phyloP scores from a whole-genome alignment of 2,329 filamentous ascomycete species.

The Aureobasidium namibiae region DNA sequence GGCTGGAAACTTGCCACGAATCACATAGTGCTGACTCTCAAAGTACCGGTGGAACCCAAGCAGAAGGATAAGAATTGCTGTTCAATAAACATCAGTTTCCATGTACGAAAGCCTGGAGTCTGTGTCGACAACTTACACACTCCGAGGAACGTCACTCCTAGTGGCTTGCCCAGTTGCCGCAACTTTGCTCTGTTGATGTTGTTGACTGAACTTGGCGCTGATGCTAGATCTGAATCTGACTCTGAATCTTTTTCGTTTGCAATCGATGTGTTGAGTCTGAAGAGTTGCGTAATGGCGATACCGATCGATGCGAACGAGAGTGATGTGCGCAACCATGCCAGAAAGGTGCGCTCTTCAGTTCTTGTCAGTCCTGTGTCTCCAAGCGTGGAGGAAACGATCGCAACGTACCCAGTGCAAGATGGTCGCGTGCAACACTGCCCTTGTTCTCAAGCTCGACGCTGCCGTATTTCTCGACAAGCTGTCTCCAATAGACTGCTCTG shows the following conservation, averaged over 20 bases:
- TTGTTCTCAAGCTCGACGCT: constrained; percentile 76
- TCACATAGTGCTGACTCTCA: constrained; percentile 70
- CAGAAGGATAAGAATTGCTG: constrained; percentile 62
- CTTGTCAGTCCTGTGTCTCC: not conserved
- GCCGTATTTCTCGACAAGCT: constrained; percentile 51
- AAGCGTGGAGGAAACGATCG: no score
- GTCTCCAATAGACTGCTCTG: constrained; percentile 43
- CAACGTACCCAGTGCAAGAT: constrained; percentile 63
- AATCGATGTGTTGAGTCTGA: constrained; percentile 67
- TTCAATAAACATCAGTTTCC: not conserved
- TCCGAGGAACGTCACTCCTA: constrained; percentile 67
- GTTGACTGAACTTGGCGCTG: constrained; percentile 21
- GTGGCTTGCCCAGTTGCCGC: constrained; percentile 60
- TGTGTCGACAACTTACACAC: constrained; percentile 37
- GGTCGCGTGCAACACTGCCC: constrained; percentile 73
- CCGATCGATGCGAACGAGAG: constrained; percentile 76
- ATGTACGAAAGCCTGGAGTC: not conserved
- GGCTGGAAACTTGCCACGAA: constrained; percentile 71
- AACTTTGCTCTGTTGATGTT: constrained; percentile 29
- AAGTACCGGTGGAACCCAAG: constrained; percentile 74
- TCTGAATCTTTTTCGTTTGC: constrained; percentile 18
- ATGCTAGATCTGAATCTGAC: no score
- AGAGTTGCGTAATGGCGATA: constrained; percentile 75
- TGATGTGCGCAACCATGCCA: constrained; percentile 77
- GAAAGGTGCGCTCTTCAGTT: constrained; percentile 67